A percentile compares a stretch with the other conserved stretches of the same genome.
These are phyloP conservation scores for Papilionanthe hybrid DNA, from an alignment of 116 monocot genomes.

Conservation along the genomic window DNA sequence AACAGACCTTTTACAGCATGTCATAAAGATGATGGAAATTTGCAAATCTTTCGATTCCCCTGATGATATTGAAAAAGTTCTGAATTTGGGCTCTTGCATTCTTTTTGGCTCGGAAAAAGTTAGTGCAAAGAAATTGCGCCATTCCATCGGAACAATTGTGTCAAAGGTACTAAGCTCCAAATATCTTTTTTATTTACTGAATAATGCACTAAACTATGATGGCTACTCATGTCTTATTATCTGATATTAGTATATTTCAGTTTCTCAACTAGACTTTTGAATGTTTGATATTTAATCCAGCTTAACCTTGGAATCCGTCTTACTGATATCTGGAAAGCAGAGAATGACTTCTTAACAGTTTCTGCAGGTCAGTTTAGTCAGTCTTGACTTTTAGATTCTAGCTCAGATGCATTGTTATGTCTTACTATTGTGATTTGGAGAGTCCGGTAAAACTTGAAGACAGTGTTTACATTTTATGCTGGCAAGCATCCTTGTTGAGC, in stretches of 20 bases:
- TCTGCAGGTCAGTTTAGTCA: constrained; percentile 36
- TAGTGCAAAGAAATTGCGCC: constrained; percentile 36
- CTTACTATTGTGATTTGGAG: background rate
- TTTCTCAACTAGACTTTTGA: background rate
- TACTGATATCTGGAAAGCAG: constrained; percentile 50
- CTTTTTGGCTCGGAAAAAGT: constrained; percentile 45
- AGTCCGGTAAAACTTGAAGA: background rate
- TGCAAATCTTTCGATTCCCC: constrained; percentile 41
- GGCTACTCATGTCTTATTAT: background rate
- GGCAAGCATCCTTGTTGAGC: too few species aligned
- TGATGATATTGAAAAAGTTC: constrained; percentile 45
- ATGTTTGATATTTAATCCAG: constrained; percentile 47
- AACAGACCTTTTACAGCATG: constrained; percentile 56
- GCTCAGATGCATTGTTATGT: background rate
- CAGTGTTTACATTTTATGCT: background rate
- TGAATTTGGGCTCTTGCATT: constrained; percentile 42
- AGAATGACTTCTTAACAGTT: constrained; percentile 16
- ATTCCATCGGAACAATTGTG: constrained; percentile 27
- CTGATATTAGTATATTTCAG: background rate
- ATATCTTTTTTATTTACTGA: background rate
- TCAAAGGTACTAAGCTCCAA: constrained; percentile 43
- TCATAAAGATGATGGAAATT: constrained; percentile 25
- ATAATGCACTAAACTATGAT: background rate
- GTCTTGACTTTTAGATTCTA: background rate
- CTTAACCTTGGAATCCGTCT: constrained; percentile 44